Percentiles rank a stretch among this genome's conserved stretches.
Evolutionary conservation across 2,329 filamentous ascomycete species (phyloP).

Genomic region (Pseudohalonectria lignicola): DNA sequence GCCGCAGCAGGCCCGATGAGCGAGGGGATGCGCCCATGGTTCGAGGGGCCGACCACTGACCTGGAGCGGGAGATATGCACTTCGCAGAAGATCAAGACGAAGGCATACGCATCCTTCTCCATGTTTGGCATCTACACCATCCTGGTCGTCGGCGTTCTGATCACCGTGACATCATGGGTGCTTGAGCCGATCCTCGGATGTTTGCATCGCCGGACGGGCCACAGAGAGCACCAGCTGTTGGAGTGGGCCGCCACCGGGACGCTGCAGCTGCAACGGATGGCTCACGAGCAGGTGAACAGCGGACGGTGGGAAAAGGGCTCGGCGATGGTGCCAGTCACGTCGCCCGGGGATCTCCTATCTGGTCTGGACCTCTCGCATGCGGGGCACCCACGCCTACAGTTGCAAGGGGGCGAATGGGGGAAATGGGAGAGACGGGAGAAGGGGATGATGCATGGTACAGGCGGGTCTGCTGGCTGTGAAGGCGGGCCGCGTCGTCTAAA

Average conservation of each 20-base stretch:
- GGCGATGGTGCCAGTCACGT: neutral
- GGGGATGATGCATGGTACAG: too few species aligned
- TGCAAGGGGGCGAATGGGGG: too few species aligned
- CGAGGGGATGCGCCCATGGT: neutral
- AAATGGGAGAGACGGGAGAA: too few species aligned
- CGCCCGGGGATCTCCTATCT: neutral
- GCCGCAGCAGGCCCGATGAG: constrained; percentile 4
- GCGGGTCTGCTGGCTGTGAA: too few species aligned
- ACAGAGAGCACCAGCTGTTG: constrained; percentile 2
- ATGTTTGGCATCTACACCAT: constrained; percentile 15
- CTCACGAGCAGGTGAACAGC: constrained; percentile 11
- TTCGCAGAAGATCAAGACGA: constrained; percentile 13
- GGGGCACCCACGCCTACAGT: neutral
- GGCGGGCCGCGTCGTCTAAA: too few species aligned
- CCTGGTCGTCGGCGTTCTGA: constrained; percentile 8
- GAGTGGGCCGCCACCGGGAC: constrained; percentile 14
- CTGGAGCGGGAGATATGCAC: constrained; percentile 3
- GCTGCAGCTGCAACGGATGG: constrained; percentile 15
- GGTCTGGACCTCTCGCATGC: neutral
- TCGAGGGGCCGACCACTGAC: neutral
- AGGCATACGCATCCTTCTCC: constrained; percentile 13
- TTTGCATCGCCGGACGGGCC: neutral
- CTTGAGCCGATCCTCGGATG: neutral
- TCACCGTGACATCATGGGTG: constrained; percentile 9
- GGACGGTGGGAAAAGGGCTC: constrained; percentile 7